phyloP scores from a whole-genome alignment of 2,329 filamentous ascomycete genomes.

The Cladosporium cucumerinum region DNA sequence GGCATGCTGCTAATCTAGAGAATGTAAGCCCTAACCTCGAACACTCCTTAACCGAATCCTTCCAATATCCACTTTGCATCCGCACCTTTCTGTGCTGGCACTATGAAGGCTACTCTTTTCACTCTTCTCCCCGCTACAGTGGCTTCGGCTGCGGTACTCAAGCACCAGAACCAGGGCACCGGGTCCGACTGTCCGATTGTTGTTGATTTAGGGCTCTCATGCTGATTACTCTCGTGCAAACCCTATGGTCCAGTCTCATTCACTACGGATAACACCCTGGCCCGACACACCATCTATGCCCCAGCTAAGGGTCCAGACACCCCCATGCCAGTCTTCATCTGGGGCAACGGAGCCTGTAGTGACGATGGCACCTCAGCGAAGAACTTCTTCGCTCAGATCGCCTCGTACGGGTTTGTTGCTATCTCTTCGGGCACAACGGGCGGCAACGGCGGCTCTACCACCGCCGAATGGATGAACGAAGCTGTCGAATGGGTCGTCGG shows the following conservation, averaged over 20 bases:
- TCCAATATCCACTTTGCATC: background rate
- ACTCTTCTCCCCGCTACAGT: background rate
- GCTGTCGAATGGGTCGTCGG: slow-evolving; percentile 10
- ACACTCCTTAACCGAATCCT: background rate
- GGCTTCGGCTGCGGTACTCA: background rate
- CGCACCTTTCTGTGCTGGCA: slow-evolving; percentile 5
- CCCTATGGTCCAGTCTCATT: slow-evolving; percentile 11
- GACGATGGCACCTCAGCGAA: slow-evolving; percentile 21
- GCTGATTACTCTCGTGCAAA: background rate
- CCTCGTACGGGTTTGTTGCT: slow-evolving; percentile 25
- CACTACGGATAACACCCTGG: slow-evolving; percentile 8
- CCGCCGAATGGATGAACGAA: slow-evolving; percentile 11
- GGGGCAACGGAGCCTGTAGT: slow-evolving; percentile 30
- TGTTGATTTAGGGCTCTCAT: background rate
- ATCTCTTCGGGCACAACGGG: slow-evolving; percentile 24
- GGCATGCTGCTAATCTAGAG: background rate
- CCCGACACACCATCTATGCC: slow-evolving; percentile 14
- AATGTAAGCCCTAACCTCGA: background rate
- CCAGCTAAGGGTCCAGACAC: slow-evolving; percentile 22
- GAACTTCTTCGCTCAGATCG: slow-evolving; percentile 24
- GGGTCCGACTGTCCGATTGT: background rate
- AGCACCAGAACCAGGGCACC: slow-evolving; percentile 11
- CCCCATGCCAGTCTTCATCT: slow-evolving; percentile 27
- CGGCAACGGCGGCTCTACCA: slow-evolving; percentile 7
- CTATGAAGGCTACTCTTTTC: background rate